A percentile compares a stretch with the other conserved stretches of the same genome.
phyloP scores from a whole-genome alignment of 768 basidiomycete genomes.

The Tylopilus vinaceipallidus region DNA sequence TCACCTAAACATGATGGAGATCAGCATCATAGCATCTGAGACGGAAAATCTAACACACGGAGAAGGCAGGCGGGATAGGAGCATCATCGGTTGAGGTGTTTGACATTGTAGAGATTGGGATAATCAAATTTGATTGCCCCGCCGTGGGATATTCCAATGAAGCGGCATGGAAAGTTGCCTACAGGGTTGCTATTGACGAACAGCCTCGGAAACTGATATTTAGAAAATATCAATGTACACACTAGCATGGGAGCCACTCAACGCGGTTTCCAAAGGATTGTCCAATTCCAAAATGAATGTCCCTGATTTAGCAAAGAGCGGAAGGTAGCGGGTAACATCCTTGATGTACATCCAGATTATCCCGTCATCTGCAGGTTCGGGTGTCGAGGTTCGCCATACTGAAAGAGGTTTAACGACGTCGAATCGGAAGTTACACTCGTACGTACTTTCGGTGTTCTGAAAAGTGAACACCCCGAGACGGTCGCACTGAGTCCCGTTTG shows the following conservation, averaged over 20 bases:
- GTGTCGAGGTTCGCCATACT: conserved; percentile 83
- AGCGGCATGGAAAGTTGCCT: conserved; percentile 71
- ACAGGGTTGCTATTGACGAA: conserved; percentile 51
- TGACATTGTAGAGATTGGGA: conserved; percentile 65
- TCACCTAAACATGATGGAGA: conserved; percentile 44
- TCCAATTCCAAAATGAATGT: conserved; percentile 73
- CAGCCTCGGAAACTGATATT: not conserved
- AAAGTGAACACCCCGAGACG: conserved; percentile 72
- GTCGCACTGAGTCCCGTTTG: conserved; percentile 76
- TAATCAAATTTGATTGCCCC: conserved; percentile 57
- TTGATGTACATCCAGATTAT: conserved; percentile 80
- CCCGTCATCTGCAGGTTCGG: conserved; percentile 67
- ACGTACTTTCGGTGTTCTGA: conserved; percentile 73
- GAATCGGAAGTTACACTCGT: not conserved
- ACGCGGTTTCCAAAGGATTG: conserved; percentile 56
- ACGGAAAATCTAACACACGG: conserved; percentile 38
- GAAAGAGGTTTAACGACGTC: not conserved
- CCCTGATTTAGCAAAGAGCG: conserved; percentile 66
- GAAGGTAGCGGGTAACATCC: conserved; percentile 70
- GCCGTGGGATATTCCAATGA: conserved; percentile 56
- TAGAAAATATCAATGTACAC: conserved; percentile 13
- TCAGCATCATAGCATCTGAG: not conserved
- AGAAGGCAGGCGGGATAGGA: conserved; percentile 72
- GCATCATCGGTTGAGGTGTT: conserved; percentile 69
- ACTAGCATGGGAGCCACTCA: conserved; percentile 74